Conservation (phyloP, 768 basidiomycete species). For the Tubosaeta brunneosetosa region DNA sequence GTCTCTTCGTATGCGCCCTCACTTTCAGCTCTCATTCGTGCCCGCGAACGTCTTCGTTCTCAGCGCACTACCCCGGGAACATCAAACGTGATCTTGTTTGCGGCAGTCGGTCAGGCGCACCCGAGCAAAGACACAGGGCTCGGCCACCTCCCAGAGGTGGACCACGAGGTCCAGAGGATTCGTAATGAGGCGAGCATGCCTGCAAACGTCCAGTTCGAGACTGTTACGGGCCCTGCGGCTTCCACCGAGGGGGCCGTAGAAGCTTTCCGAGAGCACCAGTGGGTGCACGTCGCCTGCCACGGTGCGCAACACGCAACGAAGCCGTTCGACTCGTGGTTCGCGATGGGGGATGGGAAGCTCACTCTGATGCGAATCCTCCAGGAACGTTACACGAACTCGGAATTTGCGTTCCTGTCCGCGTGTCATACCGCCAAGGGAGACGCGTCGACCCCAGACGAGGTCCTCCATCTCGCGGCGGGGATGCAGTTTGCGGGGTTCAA, state of each 20-base stretch:
- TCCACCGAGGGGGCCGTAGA: too few species aligned
- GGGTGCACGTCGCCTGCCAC: too few species aligned
- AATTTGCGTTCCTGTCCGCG: neutral
- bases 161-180: neutral
- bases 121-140: neutral
- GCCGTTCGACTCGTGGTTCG: neutral
- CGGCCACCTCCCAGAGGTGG: neutral
- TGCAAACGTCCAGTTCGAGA: too few species aligned
- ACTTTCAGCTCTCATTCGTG: neutral
- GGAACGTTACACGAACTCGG: neutral
- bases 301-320: neutral
- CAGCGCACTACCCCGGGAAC: neutral
- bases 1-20: neutral
- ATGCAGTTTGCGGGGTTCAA: slow-evolving; percentile 1
- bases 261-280: too few species aligned
- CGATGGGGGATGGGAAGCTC: neutral
- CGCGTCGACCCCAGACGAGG: neutral
- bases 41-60: neutral
- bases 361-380: neutral
- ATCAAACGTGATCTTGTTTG: neutral
- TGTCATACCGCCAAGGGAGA: neutral
- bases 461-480: neutral
- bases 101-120: neutral
- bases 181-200: neutral
- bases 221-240: too few species aligned